Evolutionary conservation across 257 asterid species (phyloP).

Genomic region (Penstemon newberryi): DNA sequence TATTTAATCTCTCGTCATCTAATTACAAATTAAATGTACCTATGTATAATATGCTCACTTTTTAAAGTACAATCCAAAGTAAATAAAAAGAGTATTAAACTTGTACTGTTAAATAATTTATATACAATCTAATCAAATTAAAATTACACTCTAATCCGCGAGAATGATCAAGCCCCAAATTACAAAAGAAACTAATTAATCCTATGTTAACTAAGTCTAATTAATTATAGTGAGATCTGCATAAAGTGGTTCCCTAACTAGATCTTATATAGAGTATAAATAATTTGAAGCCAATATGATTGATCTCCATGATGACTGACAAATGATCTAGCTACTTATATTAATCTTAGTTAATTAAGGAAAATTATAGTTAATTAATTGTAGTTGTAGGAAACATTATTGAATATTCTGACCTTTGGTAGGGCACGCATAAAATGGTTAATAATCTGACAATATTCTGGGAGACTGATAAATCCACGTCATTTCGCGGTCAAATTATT

Average conservation of each 20-base stretch:
- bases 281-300: constrained; percentile 34
- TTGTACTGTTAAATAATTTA: neutral
- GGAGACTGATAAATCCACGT: constrained; percentile 13
- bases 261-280: constrained; percentile 27
- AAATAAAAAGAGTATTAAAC: neutral
- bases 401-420: neutral
- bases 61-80: neutral
- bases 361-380: neutral
- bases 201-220: constrained; percentile 3
- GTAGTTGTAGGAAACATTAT: neutral
- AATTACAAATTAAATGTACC: no score
- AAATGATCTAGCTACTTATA: constrained; percentile 14
- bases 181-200: neutral
- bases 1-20: no score
- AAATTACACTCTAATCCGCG: neutral
- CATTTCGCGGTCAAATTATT: constrained; percentile 33
- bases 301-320: constrained; percentile 36
- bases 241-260: constrained; percentile 22
- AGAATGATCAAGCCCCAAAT: constrained; percentile 17
- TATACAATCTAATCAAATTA: neutral
- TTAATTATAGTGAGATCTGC: constrained; percentile 33
- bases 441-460: constrained; percentile 16
- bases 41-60: no score
- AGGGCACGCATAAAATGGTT: neutral
- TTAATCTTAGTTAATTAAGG: constrained; percentile 2